phyloP scores from a whole-genome alignment of 2,329 filamentous ascomycete species.

The Fusarium ramigenum region DNA sequence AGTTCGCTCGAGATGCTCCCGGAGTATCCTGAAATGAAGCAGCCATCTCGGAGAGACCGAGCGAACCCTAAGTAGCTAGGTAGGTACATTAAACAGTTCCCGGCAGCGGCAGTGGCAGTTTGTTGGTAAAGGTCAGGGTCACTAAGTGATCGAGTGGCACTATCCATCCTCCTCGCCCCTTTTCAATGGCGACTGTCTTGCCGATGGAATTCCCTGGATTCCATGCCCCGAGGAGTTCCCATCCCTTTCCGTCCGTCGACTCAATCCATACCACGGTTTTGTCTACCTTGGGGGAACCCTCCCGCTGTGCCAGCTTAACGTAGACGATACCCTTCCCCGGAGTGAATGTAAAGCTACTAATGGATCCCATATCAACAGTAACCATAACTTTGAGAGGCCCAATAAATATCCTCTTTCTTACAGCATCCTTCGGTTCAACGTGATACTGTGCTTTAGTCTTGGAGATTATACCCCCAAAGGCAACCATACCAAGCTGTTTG shows the following conservation, averaged over 20 bases:
- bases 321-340: background rate
- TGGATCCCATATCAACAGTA: conserved; percentile 54
- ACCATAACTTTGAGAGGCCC: conserved; percentile 55
- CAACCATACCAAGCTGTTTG: conserved; percentile 55
- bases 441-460: conserved; percentile 37
- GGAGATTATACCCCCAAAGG: conserved; percentile 58
- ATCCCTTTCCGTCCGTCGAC: conserved; percentile 29
- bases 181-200: background rate
- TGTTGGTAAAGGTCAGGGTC: background rate
- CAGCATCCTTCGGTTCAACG: conserved; percentile 56
- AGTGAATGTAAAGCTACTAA: conserved; percentile 50
- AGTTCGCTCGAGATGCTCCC: background rate
- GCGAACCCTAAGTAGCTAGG: background rate
- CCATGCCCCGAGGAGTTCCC: background rate
- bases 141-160: background rate
- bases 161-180: conserved; percentile 38
- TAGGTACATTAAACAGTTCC: background rate
- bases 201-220: no score
- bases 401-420: conserved; percentile 59
- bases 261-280: conserved; percentile 51
- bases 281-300: conserved; percentile 40
- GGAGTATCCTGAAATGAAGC: background rate
- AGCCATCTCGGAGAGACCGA: background rate
- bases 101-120: background rate
- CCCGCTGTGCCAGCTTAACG: conserved; percentile 46